Evolutionary conservation across 345 rosid genomes (phyloP).

Genomic region (Abelmoschus esculentus): DNA sequence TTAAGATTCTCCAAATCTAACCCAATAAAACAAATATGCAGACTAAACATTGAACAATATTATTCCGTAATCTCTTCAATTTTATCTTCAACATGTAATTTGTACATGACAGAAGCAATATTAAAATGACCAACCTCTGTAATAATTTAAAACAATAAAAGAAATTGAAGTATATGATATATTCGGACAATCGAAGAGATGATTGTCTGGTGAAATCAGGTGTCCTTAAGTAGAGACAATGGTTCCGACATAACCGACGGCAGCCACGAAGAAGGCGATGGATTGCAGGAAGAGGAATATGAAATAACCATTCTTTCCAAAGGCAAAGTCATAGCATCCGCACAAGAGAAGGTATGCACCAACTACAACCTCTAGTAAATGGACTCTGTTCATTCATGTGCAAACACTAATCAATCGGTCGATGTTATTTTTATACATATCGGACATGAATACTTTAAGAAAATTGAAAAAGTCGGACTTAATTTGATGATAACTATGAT

Average conservation of each 20-base stretch:
- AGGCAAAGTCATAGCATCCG: slow-evolving; percentile 60
- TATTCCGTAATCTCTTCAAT: not conserved
- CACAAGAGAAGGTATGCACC: slow-evolving; percentile 70
- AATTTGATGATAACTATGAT: no score
- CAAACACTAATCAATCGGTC: not conserved
- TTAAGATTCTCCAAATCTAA: no score
- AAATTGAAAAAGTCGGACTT: no score
- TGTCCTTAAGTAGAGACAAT: slow-evolving; percentile 33
- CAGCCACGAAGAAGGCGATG: slow-evolving; percentile 62
- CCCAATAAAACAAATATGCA: not conserved
- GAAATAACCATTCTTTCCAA: slow-evolving; percentile 54
- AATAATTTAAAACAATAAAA: not conserved
- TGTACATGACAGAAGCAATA: not conserved
- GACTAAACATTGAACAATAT: not conserved
- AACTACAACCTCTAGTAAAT: slow-evolving; percentile 54
- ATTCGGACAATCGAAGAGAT: not conserved
- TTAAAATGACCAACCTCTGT: not conserved
- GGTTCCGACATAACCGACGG: slow-evolving; percentile 70
- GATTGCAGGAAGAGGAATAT: slow-evolving; percentile 60
- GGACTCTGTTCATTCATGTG: slow-evolving; percentile 37
- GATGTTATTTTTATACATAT: not conserved
- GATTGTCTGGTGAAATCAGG: not conserved
- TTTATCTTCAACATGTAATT: not conserved
- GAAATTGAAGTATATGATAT: not conserved
- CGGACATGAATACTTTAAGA: no score